These are phyloP conservation scores for Podospora conica DNA, from an alignment of 495 filamentous ascomycete species.

Conservation along the genomic window DNA sequence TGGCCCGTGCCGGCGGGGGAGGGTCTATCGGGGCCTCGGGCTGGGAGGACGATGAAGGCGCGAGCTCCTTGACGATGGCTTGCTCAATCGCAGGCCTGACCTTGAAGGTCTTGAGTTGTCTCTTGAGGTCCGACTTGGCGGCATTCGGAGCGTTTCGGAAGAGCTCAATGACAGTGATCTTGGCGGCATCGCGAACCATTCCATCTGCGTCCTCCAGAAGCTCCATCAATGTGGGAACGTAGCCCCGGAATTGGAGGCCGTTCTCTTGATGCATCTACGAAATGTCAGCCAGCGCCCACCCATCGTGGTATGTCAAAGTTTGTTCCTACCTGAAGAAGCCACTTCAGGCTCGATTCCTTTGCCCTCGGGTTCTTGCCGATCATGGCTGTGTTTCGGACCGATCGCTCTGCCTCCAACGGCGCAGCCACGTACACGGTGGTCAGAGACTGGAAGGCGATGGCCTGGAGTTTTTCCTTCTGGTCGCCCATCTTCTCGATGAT, in stretches of 20 bases:
- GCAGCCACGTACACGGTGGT: constrained; percentile 65
- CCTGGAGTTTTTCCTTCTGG: constrained; percentile 72
- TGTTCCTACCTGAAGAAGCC: constrained; percentile 60
- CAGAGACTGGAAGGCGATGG: constrained; percentile 64
- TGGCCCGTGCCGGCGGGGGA: constrained; percentile 25
- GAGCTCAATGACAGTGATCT: constrained; percentile 72
- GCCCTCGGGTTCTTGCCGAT: constrained; percentile 71
- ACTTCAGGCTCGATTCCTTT: constrained; percentile 77
- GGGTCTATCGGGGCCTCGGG: constrained; percentile 37
- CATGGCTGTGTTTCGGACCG: constrained; percentile 71
- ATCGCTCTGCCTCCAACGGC: constrained; percentile 66
- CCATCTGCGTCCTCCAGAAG: constrained; percentile 85
- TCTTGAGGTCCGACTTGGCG: constrained; percentile 84
- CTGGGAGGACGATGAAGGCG: constrained; percentile 32
- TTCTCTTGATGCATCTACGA: constrained; percentile 69
- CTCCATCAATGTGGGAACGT: constrained; percentile 75
- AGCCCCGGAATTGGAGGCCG: constrained; percentile 69
- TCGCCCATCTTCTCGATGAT: constrained; percentile 85
- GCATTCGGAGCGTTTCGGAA: constrained; percentile 73
- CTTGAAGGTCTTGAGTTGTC: constrained; percentile 67
- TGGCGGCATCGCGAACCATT: constrained; percentile 76
- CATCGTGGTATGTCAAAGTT: not conserved
- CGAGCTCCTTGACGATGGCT: constrained; percentile 68
- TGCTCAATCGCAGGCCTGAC: constrained; percentile 79
- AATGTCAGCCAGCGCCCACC: constrained; percentile 12